A percentile compares a stretch with the other conserved stretches of the same genome.
Conservation (phyloP, 2,329 filamentous ascomycete species). For the Microsporum audouinii region DNA sequence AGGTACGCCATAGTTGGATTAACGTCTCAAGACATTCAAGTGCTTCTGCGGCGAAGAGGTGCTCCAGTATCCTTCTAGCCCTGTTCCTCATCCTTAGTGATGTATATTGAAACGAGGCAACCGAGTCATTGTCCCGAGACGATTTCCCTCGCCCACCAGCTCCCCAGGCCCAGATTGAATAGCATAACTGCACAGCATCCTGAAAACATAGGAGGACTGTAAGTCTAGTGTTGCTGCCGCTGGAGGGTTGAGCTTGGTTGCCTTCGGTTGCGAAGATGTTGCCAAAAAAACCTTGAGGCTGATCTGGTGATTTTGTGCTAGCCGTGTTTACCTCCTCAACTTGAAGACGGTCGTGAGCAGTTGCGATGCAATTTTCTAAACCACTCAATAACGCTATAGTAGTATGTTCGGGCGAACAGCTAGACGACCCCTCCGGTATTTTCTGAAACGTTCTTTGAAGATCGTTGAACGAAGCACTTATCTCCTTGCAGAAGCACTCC, state of each 20-base stretch:
- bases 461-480: constrained; percentile 58
- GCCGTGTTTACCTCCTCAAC: constrained; percentile 61
- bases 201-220: constrained; percentile 95
- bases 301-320: constrained; percentile 64
- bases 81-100: constrained; percentile 84
- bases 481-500: constrained; percentile 73
- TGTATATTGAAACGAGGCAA: constrained; percentile 79
- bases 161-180: constrained; percentile 90
- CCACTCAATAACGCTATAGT: constrained; percentile 78
- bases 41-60: constrained; percentile 83
- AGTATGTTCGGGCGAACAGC: constrained; percentile 46
- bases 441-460: constrained; percentile 45
- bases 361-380: constrained; percentile 78
- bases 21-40: constrained; percentile 89
- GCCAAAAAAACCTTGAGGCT: constrained; percentile 78
- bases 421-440: constrained; percentile 26
- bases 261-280: constrained; percentile 76
- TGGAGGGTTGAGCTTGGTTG: constrained; percentile 63
- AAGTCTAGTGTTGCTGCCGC: constrained; percentile 73
- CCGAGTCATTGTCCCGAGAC: constrained; percentile 53
- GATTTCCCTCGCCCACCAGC: constrained; percentile 39
- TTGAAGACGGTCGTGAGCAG: constrained; percentile 71
- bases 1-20: constrained; percentile 66
- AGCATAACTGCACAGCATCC: constrained; percentile 85
- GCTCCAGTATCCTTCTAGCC: constrained; percentile 75